Percentiles rank a stretch among this genome's conserved stretches.
phyloP scores from a whole-genome alignment of 2,329 filamentous ascomycete species.

The Aspergillus awamori region DNA sequence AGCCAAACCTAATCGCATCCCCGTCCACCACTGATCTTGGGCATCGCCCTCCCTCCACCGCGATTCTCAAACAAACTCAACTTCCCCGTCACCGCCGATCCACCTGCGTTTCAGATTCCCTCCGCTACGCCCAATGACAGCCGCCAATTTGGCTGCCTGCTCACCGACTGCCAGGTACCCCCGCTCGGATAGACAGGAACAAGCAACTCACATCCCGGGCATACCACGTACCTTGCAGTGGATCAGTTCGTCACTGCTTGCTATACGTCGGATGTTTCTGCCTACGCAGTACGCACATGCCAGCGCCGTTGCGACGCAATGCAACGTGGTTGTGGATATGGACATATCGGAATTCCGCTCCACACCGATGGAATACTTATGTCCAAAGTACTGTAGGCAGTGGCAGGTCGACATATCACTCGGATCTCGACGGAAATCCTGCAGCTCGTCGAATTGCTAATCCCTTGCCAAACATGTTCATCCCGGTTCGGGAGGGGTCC shows the following conservation, averaged over 20 bases:
- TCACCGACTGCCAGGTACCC: background rate
- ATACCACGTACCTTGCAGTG: slow-evolving; percentile 1
- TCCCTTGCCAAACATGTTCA: too few species aligned
- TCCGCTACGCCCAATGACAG: background rate
- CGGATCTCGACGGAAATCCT: too few species aligned
- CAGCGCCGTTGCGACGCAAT: background rate
- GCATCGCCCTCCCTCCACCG: background rate
- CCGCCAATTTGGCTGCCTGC: background rate
- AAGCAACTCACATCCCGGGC: background rate
- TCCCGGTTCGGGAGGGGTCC: too few species aligned
- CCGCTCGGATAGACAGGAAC: background rate
- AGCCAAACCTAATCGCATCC: background rate
- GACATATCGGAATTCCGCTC: background rate
- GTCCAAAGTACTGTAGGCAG: too few species aligned
- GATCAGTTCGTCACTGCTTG: background rate
- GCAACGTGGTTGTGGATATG: slow-evolving; percentile 2
- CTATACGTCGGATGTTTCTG: background rate
- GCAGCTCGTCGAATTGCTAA: too few species aligned
- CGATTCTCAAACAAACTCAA: background rate
- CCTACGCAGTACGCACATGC: background rate
- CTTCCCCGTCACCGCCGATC: slow-evolving; percentile 1
- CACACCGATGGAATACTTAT: background rate
- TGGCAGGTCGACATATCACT: too few species aligned
- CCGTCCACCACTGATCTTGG: background rate
- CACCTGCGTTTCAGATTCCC: background rate